Evolutionary conservation across 495 filamentous ascomycete species (phyloP), one percentile per base, ranked within the genome.

Genomic region (Friedmanniomyces endolithicus): DNA sequence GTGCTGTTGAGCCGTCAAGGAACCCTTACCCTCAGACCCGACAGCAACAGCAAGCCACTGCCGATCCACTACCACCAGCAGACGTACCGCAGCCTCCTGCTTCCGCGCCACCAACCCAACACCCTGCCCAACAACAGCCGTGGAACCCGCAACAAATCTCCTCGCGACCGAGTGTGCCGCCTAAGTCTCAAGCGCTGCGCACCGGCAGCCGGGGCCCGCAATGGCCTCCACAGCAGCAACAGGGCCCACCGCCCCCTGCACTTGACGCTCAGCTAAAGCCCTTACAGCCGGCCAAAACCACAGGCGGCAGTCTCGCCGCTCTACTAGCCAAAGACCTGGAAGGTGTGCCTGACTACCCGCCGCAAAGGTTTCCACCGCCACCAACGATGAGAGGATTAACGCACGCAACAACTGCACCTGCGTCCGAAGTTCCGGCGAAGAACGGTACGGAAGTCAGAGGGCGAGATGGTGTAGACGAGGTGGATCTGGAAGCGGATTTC

Each of bases 401-500:
- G 37, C 37, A 41, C 17, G 37, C 27, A 35, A 22, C 47, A 7
- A 27, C 53, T 33, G 45, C 29, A 22, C 25, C 41, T 52, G 6
- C 11, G 20, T 17, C 19, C 7, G 24, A 27, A 2, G 39, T 41
- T 41, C 6, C 44, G 1, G 2, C 2, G 12, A 47, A 22, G 22
- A 22, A 47, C 19, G 17, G 23, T 17, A 3, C 14, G 2, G 3
- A 17, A 17, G 17, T 11, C 16, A 7, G 19, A 22, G 29, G 53
- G 58, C 33, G 54, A 47, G 62, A 49, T 48, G 53, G 43, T 9
- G 50, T 55, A 22, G 63, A 57, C 16, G 65, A 58, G 6, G 80
- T 83, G 3, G 84, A 86, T 56, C 84, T 81, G 79, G 81, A 86
- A 62, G 68, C 65, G 27, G 81, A 84, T 65, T 95, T 95, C 64